phyloP scores from a whole-genome alignment of 768 basidiomycete species.

The Strobilomyces dryophilus region DNA sequence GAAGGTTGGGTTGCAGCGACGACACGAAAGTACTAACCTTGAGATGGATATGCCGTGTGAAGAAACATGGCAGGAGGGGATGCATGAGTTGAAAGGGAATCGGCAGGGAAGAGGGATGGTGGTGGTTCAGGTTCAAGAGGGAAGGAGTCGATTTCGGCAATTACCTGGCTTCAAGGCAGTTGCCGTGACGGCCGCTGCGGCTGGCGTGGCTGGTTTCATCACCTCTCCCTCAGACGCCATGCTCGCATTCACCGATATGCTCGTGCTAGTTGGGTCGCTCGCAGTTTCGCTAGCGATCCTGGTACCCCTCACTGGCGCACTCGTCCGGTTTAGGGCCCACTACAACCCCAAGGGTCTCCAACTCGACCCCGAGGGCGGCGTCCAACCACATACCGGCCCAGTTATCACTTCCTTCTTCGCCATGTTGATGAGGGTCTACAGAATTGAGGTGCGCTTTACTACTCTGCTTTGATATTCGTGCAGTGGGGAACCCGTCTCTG shows the following conservation, averaged over 20 bases:
- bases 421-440: constrained; percentile 69
- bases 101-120: constrained; percentile 16
- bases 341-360: constrained; percentile 84
- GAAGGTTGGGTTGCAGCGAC: not conserved
- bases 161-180: constrained; percentile 22
- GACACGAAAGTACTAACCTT: not conserved
- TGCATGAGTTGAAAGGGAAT: not conserved
- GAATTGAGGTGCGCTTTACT: constrained; percentile 56
- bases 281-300: constrained; percentile 51
- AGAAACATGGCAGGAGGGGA: not conserved
- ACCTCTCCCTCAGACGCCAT: constrained; percentile 16
- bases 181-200: constrained; percentile 23
- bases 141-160: constrained; percentile 16
- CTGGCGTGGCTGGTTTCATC: not conserved
- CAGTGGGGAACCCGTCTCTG: constrained; percentile 6
- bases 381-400: constrained; percentile 73
- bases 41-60: not conserved
- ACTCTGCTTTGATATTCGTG: not conserved
- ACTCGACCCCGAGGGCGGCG: constrained; percentile 71
- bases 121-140: constrained; percentile 32
- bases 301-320: constrained; percentile 61
- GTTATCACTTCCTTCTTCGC: constrained; percentile 71
- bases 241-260: constrained; percentile 34
- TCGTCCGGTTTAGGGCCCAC: constrained; percentile 78
- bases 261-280: constrained; percentile 43